Evolutionary conservation across 2,329 filamentous ascomycete species (phyloP), one percentile per base, ranked within the genome.

Genomic region (Fusarium pseudocircinatum): DNA sequence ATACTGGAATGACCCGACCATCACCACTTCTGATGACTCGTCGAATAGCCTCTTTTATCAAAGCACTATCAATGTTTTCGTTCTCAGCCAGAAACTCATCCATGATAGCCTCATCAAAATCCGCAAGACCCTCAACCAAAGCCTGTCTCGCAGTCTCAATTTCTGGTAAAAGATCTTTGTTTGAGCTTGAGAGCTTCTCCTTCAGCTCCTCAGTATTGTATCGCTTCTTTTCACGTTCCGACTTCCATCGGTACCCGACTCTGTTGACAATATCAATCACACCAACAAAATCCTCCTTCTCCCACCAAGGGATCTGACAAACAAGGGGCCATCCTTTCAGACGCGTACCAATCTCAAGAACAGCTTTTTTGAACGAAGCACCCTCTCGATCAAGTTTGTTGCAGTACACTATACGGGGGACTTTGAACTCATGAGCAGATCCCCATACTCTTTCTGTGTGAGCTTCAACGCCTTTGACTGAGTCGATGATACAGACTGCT

Each of bases 381-480:
- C 93, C 93, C 70, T 93, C 91, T 36, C 93, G 90, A 78, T 95
- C 93, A 12, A 95, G 86, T 78, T 95, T 95, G 82, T 95, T 95
- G 77, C 94, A 89, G 74, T 91, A 94, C 52, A 94, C 86, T 58
- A 95, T 88, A 30, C 94, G 88, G 0, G 96, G 96, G 44, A 98
- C 97, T 28, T 87, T 87, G 80, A 97, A 97, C 50, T 92, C 90
- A 59, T 93, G 94, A 12, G 96, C 95, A 72, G 97, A 96, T 20
- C 89, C 88, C 96, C 96, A 99, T 7, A 99, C 96, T 77, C 97
- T 92, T 81, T 99, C 96, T 0, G 96, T 98, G 80, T 98, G 96
- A 4, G 96, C 96, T 82, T 99, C 96, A 28, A 99, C 96, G 3
- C 95, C 95, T 69, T 96, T 95, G 42, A 97, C 95, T 0, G 94